phyloP scores from a whole-genome alignment of 768 basidiomycete species.

The Boletus sensibilis region DNA sequence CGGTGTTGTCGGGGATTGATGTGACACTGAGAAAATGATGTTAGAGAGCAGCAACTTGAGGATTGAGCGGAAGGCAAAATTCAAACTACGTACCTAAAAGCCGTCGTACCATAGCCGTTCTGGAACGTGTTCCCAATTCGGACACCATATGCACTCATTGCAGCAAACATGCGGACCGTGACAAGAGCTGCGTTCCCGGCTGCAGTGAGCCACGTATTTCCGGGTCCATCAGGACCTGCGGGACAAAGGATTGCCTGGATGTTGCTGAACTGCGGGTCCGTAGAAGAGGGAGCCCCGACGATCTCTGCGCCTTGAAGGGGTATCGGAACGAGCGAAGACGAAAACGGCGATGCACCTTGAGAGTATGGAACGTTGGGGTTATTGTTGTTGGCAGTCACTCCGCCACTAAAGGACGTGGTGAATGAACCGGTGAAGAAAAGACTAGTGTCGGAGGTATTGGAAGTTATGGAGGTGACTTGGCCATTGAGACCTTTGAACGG shows the following conservation, averaged over 20 bases:
- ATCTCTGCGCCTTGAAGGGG: slow-evolving; percentile 59
- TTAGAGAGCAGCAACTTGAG: slow-evolving; percentile 8
- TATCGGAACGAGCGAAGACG: slow-evolving; percentile 85
- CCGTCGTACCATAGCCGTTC: slow-evolving; percentile 76
- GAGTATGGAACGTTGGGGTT: slow-evolving; percentile 88
- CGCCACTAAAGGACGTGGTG: slow-evolving; percentile 65
- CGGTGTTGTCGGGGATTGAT: slow-evolving; percentile 85
- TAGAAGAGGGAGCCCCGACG: slow-evolving; percentile 62
- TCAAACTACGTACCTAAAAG: slow-evolving; percentile 62
- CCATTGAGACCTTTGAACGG: slow-evolving; percentile 79
- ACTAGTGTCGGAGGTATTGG: slow-evolving; percentile 67
- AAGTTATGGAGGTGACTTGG: slow-evolving; percentile 71
- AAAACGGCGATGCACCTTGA: slow-evolving; percentile 77
- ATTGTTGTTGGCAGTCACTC: slow-evolving; percentile 53
- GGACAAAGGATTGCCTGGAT: slow-evolving; percentile 82
- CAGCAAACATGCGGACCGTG: slow-evolving; percentile 73
- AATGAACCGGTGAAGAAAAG: slow-evolving; percentile 91
- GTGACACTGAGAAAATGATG: slow-evolving; percentile 55
- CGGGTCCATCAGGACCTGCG: slow-evolving; percentile 71
- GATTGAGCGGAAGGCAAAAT: not conserved
- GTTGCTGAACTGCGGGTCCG: slow-evolving; percentile 56
- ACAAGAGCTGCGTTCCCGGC: slow-evolving; percentile 71
- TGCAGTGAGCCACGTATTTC: slow-evolving; percentile 81
- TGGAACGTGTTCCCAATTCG: slow-evolving; percentile 92
- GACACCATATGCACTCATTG: slow-evolving; percentile 72